A percentile compares a stretch with the other conserved stretches of the same genome.
Evolutionary conservation across 192 early-diverging fungal species (phyloP).

Genomic region (Coemansia sp.): DNA sequence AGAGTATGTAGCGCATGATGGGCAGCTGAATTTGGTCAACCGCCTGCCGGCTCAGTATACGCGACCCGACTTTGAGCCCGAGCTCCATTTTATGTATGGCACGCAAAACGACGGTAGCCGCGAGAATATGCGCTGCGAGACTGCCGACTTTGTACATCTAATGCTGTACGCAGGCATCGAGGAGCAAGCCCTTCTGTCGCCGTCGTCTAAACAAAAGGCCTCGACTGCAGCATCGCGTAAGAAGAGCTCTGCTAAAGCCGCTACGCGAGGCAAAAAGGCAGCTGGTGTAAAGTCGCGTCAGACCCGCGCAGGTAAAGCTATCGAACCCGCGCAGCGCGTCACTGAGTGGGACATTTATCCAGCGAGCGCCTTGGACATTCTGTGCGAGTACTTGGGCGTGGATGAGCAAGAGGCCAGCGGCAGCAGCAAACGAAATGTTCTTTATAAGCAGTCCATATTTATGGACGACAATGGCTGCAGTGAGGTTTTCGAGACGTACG

Average conservation of each 20-base stretch:
- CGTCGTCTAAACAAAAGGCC: background rate
- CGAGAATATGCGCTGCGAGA: conserved; percentile 70
- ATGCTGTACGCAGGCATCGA: conserved; percentile 56
- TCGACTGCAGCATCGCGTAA: background rate
- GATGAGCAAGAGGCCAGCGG: conserved; percentile 5
- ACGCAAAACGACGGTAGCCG: conserved; percentile 49
- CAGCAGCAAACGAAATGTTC: conserved; percentile 9
- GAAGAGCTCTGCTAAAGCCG: background rate
- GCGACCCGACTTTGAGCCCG: conserved; percentile 66
- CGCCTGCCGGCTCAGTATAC: conserved; percentile 58
- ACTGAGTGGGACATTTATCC: conserved; percentile 71
- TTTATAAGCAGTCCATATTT: conserved; percentile 9
- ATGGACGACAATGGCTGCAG: conserved; percentile 13
- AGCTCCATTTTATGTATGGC: conserved; percentile 68
- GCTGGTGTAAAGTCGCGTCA: background rate
- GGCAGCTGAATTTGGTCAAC: conserved; percentile 62
- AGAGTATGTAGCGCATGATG: conserved; percentile 57
- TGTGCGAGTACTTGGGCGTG: conserved; percentile 41
- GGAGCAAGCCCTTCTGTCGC: background rate
- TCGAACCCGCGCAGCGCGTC: conserved; percentile 8
- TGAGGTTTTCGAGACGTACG: conserved; percentile 39
- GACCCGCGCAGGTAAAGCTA: background rate
- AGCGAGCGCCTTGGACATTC: conserved; percentile 25
- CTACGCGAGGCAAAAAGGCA: background rate
- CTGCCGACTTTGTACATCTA: conserved; percentile 73